phyloP scores from a whole-genome alignment of 768 basidiomycete genomes.

The Rubroboletus satanas region DNA sequence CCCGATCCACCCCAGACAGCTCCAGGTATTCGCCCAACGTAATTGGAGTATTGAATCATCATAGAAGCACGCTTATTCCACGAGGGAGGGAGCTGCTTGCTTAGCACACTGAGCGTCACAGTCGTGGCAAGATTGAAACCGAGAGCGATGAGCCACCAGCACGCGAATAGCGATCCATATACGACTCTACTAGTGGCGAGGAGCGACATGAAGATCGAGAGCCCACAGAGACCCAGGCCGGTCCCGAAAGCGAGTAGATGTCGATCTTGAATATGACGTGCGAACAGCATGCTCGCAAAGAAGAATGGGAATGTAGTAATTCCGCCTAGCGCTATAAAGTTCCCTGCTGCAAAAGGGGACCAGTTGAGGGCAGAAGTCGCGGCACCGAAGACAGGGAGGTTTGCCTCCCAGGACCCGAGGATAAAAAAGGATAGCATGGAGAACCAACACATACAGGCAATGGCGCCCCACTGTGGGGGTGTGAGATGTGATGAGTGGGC shows the following conservation, averaged over 20 bases:
- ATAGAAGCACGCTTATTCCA: constrained; percentile 58
- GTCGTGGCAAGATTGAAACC: constrained; percentile 75
- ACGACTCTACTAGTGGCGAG: constrained; percentile 38
- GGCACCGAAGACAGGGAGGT: constrained; percentile 59
- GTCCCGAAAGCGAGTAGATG: constrained; percentile 52
- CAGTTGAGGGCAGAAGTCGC: constrained; percentile 42
- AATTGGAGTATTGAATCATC: constrained; percentile 68
- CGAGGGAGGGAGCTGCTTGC: constrained; percentile 61
- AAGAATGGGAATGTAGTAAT: constrained; percentile 63
- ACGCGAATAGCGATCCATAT: constrained; percentile 45
- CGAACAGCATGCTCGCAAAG: constrained; percentile 53
- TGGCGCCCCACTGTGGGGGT: constrained; percentile 46
- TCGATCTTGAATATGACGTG: constrained; percentile 58
- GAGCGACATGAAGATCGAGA: constrained; percentile 49
- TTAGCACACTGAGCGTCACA: constrained; percentile 60
- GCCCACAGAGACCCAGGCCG: constrained; percentile 46
- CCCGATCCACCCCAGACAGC: constrained; percentile 69
- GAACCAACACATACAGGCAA: constrained; percentile 65
- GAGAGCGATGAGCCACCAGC: constrained; percentile 52
- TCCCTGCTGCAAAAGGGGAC: constrained; percentile 61
- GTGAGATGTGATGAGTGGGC: constrained; percentile 17
- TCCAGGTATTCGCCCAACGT: constrained; percentile 58
- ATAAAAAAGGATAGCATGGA: constrained; percentile 69
- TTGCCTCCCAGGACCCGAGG: constrained; percentile 66
- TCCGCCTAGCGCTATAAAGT: constrained; percentile 68